Evolutionary conservation across 345 rosid species (phyloP).

Genomic region (Citrus reticulata): DNA sequence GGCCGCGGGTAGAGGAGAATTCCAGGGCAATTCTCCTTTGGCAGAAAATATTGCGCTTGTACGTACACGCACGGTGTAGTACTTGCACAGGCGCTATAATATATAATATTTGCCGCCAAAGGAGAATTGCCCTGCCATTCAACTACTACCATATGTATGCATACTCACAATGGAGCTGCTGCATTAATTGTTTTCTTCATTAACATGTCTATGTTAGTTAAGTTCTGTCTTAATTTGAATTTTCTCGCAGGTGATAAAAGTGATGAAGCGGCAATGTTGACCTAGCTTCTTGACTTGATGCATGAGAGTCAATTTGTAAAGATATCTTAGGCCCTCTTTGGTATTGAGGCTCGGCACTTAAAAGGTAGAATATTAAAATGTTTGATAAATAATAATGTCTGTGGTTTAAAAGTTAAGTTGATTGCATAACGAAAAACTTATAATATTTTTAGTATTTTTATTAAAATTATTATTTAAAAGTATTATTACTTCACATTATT

Average conservation of each 20-base stretch:
- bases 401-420: too few species aligned
- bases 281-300: background rate
- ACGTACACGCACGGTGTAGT: too few species aligned
- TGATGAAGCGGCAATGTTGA: background rate
- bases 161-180: background rate
- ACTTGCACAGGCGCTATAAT: background rate
- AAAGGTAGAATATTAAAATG: too few species aligned
- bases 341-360: too few species aligned
- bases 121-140: slow-evolving; percentile 50
- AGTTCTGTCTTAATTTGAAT: background rate
- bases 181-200: background rate
- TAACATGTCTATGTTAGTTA: background rate
- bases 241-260: background rate
- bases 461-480: too few species aligned
- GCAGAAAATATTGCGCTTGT: slow-evolving; percentile 24
- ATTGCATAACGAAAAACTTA: too few species aligned
- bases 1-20: slow-evolving; percentile 29
- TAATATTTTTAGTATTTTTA: too few species aligned
- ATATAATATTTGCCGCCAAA: slow-evolving; percentile 26
- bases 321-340: too few species aligned
- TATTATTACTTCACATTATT: too few species aligned
- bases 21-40: slow-evolving; percentile 41
- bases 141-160: background rate
- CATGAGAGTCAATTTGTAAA: background rate
- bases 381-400: too few species aligned